Base-by-base conservation (phyloP, 108 stramenopile species). In the Nannochloropsis salina region DNA sequence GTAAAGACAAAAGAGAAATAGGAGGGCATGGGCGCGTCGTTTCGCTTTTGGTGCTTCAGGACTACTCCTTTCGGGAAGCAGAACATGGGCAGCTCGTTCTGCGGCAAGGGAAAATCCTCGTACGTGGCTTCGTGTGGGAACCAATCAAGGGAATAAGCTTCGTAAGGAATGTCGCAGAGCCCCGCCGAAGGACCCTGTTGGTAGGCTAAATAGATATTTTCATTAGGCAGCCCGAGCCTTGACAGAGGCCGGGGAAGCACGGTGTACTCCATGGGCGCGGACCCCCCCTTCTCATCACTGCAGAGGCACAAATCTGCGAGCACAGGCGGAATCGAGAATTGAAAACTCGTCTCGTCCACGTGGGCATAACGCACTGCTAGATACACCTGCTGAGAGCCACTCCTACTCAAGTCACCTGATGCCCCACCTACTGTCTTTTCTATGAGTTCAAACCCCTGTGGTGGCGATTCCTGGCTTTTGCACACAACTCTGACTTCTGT, bases 1-100 rank as follows among this genome's bases (percentile, higher is more conserved):
- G 91, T 91, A 88, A 91, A 91, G 11, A 91, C 91, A 43, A 90
- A 91, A 83, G 88, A 86, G 88, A 91, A 91, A 83, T 85, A 91
- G 21, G 86, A 83, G 21, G 91, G 90, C 86, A 90, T 89, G 9
- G 91, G 91, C 0, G 90, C 87, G 87, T 91, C 89, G 31, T 86
- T 51, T 43, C 81, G 83, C 81, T 41, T 41, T 10, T 79, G 22
- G 81, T 45, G 40, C 84, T 79, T 40, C 6, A 88, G 84, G 41
- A 41, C 74, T 18, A 88, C 22, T n/a, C 85, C 90, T 45, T 89
- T 85, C 2, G 91, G 91, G 86, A 90, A 91, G 9, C 90, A 88
- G 42, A 91, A 91, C 91, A 91, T 91, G 41, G 91, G 91, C 5
- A 91, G 90, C 89, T 91, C 90, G 80, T 89, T 83, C 6, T 40